Conservation (phyloP, 208 protist genomes). For the Wallacemonas sp. region DNA sequence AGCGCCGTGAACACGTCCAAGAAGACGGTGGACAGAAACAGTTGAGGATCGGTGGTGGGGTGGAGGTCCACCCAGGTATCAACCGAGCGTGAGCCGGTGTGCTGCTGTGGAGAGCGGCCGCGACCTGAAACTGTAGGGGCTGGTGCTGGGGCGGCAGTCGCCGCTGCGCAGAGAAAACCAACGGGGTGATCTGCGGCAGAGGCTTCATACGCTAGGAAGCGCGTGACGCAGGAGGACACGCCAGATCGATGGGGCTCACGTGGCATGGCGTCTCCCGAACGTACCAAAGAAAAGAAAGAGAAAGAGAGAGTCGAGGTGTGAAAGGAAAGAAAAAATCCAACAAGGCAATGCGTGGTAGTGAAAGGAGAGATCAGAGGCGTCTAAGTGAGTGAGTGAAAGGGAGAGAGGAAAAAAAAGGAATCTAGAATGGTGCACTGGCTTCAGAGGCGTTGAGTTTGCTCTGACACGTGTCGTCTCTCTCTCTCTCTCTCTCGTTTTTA, state of each 20-base stretch:
- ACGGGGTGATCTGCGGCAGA: slow-evolving; percentile 8
- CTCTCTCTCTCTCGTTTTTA: background rate
- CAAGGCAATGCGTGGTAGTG: no score
- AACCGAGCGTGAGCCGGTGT: background rate
- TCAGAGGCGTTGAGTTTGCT: no score
- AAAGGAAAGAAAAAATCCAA: no score
- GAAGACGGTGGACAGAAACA: slow-evolving; percentile 17
- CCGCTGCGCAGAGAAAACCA: background rate
- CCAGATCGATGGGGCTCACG: background rate
- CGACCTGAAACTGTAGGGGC: background rate
- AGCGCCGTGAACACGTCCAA: slow-evolving; percentile 28
- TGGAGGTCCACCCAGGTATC: slow-evolving; percentile 13
- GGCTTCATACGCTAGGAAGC: background rate
- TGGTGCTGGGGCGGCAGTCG: background rate
- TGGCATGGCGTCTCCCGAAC: background rate
- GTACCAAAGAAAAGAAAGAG: background rate
- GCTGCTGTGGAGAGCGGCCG: background rate
- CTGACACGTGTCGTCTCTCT: no score
- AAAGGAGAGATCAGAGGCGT: no score
- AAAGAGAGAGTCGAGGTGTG: no score
- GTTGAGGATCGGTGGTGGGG: background rate
- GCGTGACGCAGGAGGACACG: background rate
- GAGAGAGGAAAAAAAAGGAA: no score
- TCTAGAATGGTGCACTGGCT: no score
- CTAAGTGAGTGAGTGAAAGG: no score